Conservation (phyloP, 2,329 filamentous ascomycete genomes). For the Tetracladium maxilliforme region DNA sequence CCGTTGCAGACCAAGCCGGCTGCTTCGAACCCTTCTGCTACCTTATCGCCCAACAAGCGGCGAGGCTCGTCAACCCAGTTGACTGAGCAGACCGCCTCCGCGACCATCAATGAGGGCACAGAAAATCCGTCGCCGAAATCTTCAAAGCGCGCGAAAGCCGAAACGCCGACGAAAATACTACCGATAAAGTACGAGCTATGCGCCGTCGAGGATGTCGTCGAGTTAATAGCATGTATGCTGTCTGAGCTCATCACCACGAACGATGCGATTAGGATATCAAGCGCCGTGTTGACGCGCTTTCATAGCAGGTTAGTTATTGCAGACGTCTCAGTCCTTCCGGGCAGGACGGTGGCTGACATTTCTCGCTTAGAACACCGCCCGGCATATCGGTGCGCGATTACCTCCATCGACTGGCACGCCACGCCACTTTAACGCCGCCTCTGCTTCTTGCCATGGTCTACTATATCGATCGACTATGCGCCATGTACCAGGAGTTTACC, state of each 20-base stretch:
- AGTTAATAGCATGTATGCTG: constrained; percentile 88
- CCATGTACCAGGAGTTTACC: constrained; percentile 84
- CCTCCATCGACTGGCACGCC: constrained; percentile 78
- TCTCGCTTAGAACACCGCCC: constrained; percentile 45
- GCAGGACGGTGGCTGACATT: constrained; percentile 1
- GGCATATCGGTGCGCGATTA: constrained; percentile 94
- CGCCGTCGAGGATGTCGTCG: constrained; percentile 71
- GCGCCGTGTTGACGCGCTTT: constrained; percentile 81
- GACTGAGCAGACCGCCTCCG: constrained; percentile 8
- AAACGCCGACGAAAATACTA: constrained; percentile 38
- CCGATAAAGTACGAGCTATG: constrained; percentile 71
- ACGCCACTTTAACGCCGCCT: constrained; percentile 84
- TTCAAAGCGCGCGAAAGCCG: constrained; percentile 38
- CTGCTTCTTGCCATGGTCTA: constrained; percentile 98
- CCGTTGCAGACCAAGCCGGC: too few species aligned
- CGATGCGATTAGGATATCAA: constrained; percentile 70
- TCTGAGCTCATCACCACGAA: constrained; percentile 90
- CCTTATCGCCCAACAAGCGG: too few species aligned
- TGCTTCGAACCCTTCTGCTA: too few species aligned
- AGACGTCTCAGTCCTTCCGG: not conserved
- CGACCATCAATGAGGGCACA: constrained; percentile 12
- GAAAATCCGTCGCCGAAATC: constrained; percentile 18
- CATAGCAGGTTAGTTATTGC: constrained; percentile 59
- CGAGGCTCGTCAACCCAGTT: too few species aligned
- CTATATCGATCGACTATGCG: constrained; percentile 91